Percentiles rank a stretch among this genome's conserved stretches.
Conservation (phyloP, 2,329 filamentous ascomycete genomes). For the Ilyonectria robusta region DNA sequence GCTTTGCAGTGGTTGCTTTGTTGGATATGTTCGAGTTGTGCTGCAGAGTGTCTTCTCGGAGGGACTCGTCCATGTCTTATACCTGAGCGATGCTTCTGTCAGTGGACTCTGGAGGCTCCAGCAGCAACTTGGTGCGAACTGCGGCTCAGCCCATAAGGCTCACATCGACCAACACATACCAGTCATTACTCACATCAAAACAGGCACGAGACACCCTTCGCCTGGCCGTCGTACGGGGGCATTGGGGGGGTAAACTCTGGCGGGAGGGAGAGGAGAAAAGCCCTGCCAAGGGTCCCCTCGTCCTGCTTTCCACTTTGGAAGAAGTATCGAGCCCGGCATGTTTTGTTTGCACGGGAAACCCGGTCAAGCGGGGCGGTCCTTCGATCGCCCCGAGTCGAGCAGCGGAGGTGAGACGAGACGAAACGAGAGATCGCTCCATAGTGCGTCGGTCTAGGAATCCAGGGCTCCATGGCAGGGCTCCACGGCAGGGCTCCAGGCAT, state of each 20-base stretch:
- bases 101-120: constrained; percentile 18
- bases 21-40: constrained; percentile 6
- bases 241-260: constrained; percentile 17
- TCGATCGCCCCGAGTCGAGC: not conserved
- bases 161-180: constrained; percentile 9
- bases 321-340: constrained; percentile 2
- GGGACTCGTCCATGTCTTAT: constrained; percentile 28
- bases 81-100: constrained; percentile 6
- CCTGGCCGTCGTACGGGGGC: constrained; percentile 21
- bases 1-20: constrained; percentile 9
- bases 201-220: constrained; percentile 27
- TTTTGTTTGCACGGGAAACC: not conserved
- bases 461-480: not conserved
- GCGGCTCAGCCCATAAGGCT: constrained; percentile 33
- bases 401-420: not conserved
- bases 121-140: constrained; percentile 23
- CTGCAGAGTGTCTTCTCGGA: constrained; percentile 8
- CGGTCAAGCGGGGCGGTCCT: not conserved
- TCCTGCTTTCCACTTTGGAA: constrained; percentile 27
- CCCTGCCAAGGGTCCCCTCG: constrained; percentile 17
- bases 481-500: not conserved
- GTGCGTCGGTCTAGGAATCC: not conserved
- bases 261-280: constrained; percentile 3
- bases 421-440: not conserved
- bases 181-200: constrained; percentile 21